Base-by-base conservation (phyloP, 2,329 filamentous ascomycete genomes). In the Diplodia intermedia region DNA sequence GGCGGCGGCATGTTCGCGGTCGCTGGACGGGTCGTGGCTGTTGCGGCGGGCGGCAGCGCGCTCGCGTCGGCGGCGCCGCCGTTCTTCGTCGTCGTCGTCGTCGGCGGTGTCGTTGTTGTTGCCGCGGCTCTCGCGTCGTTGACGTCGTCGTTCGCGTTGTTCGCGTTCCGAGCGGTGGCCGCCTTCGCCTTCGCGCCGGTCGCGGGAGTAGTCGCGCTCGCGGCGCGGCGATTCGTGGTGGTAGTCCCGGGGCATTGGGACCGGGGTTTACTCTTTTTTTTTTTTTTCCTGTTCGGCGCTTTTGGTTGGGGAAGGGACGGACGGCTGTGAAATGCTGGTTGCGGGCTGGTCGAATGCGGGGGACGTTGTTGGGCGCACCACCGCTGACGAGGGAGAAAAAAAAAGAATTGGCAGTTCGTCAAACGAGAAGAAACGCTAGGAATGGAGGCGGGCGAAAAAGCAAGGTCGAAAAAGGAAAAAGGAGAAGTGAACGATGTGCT, bases 151-250 rank as follows among this genome's bases (percentile, higher is more conserved):
- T 70, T 50, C 43, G 43, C 43, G 43, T 15, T 50, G 43, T 15
- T 50, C 61, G 55, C 73, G 70, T 62, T 71, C 70, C 38, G 70
- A 69, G 49, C 70, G 52, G 74, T 74, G 53, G 56, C 75, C 54
- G 56, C 75, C 54, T 11, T 20, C 31, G 54, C 54, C n/a, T 20
- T 47, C 43, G 2, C 47, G 15, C 29, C 63, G 69, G 26, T 68
- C 63, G 50, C 63, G 53, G 47, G 69, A 65, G 15, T 29, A 54
- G 47, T 71, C 69, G 70, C 73, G 36, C 43, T 75, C 73, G 20
- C 33, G 33, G 33, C 33, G 70, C 52, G 55, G 69, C 70, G 73
- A 73, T 6, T 62, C 57, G 57, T 62, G 72, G 18, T 62, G 15
- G 57, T 62, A 12, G 69, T 72, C 72, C 68, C 71, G 68, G 14